Base-by-base conservation (phyloP, 1,284 basidiomycete species). In the Ganoderma meredithae region DNA sequence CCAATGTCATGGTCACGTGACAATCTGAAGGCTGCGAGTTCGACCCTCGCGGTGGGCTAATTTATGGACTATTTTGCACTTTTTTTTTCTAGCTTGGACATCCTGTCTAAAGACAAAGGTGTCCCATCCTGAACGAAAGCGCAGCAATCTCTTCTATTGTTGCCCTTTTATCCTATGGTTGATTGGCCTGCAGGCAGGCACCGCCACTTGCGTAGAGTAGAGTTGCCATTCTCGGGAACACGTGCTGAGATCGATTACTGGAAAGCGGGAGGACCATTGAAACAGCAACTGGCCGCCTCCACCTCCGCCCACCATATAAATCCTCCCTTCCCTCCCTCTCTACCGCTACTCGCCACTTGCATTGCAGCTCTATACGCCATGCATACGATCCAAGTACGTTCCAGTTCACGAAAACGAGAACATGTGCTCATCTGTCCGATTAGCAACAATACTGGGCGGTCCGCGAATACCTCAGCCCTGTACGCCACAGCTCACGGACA, bases 381-480 rank as follows among this genome's bases (percentile, higher is more conserved):
- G 91, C 91, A 92, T 77, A 87, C 91, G 63, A 86, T 93, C 65
- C 90, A 91, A 83, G 91, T 88, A 74, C 53, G 80, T 79, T 27
- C 15, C 1, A 19, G 12, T 10, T 36, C 15, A 17, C 31, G n/a
- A 39, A 17, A 6, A 40, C 39, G 58, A 12, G 39, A 60, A 60
- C 36, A 43, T 40, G 41, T 17, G 53, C 19, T 36, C 15, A 43
- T 40, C 25, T 55, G 58, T 62, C 67, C 17, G 31, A 65, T n/a
- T 64, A 92, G 89, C 90, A 92, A 83, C 95, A 97, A 85, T 95
- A 94, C 81, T 98, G 95, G 92, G 94, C 95, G 13, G 93, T 98
- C 70, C 90, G 97, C 76, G 97, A 99, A 80, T 98, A 98, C 81
- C 91, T 99, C 69, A 95, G 95, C 70, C 97, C 97, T 7, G 96